phyloP scores from a whole-genome alignment of 2,329 filamentous ascomycete species.

The Hypomyces rosellus region DNA sequence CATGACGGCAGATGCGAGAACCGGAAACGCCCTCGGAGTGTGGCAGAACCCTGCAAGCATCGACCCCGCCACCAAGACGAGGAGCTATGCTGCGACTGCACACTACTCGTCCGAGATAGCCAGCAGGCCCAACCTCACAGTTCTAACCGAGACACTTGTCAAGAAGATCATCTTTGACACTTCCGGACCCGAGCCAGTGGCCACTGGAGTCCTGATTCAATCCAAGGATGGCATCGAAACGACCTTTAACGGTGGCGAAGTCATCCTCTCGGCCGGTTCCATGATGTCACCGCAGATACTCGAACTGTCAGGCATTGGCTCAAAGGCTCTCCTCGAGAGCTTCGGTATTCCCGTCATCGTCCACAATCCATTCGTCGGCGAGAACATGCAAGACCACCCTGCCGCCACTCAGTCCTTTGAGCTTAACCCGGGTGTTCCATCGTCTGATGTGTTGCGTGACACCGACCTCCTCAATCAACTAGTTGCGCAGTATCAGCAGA shows the following conservation, averaged over 20 bases:
- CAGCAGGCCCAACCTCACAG: constrained; percentile 26
- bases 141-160: constrained; percentile 28
- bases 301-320: constrained; percentile 29
- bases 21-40: constrained; percentile 24
- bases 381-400: constrained; percentile 36
- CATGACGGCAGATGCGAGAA: constrained; percentile 27
- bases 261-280: constrained; percentile 14
- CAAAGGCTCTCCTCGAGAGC: constrained; percentile 22
- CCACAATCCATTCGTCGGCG: constrained; percentile 31
- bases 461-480: constrained; percentile 22
- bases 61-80: constrained; percentile 23
- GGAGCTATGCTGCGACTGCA: constrained; percentile 27
- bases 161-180: constrained; percentile 25
- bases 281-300: constrained; percentile 22
- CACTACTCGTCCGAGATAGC: constrained; percentile 29
- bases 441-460: constrained; percentile 26
- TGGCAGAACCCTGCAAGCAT: constrained; percentile 28
- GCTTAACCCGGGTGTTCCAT: constrained; percentile 27
- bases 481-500: constrained; percentile 28
- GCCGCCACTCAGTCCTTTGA: constrained; percentile 20
- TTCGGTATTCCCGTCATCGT: constrained; percentile 28
- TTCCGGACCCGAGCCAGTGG: constrained; percentile 18
- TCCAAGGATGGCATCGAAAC: constrained; percentile 25
- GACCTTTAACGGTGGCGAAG: constrained; percentile 33
- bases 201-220: constrained; percentile 27